Evolutionary conservation across 2,329 filamentous ascomycete genomes (phyloP), one percentile per base, ranked within the genome.

Genomic region (Cordyceps pruinosa): DNA sequence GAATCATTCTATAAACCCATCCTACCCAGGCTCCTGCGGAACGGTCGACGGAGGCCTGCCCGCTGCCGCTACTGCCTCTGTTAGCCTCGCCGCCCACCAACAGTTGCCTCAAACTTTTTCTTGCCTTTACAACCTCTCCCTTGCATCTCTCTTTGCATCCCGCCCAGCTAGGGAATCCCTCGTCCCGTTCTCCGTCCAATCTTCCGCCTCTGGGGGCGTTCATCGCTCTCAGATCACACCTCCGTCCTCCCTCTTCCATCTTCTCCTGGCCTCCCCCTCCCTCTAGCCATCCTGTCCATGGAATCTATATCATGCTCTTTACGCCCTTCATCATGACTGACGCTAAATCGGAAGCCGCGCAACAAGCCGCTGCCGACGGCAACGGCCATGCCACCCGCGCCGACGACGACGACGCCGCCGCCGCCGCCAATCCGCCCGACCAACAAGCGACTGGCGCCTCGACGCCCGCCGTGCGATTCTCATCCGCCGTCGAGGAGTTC

Each of bases 401-500:
- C 46, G 50, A 56, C 56, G 53, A 30, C 26, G 53, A 39, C 13
- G 46, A 57, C 44, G 49, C 53, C 39, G 54, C 35, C 58, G 55
- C 60, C 10, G 49, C 53, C 63, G 63, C 59, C 61, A 61, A 63
- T 66, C n/a, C n/a, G n/a, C n/a, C n/a, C n/a, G n/a, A n/a, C n/a
- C n/a, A n/a, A n/a, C n/a, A n/a, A n/a, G 59, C 60, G 34, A 58
- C 71, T 58, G 67, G 41, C 7, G 17, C 41, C 32, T 56, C 52
- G 13, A 56, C 68, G 56, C 75, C 77, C 57, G 76, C 82, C 58
- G 88, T 91, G 56, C 86, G 87, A 58, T 92, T 91, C 70, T 85
- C 86, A 56, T 84, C 87, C 28, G 77, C 81, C 61, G 83, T 86
- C 59, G 78, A 90, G 67, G 86, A 90, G 70, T 89, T 90, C 64